phyloP scores from a whole-genome alignment of 2,329 filamentous ascomycete species.

The Fusarium nisikadoi region DNA sequence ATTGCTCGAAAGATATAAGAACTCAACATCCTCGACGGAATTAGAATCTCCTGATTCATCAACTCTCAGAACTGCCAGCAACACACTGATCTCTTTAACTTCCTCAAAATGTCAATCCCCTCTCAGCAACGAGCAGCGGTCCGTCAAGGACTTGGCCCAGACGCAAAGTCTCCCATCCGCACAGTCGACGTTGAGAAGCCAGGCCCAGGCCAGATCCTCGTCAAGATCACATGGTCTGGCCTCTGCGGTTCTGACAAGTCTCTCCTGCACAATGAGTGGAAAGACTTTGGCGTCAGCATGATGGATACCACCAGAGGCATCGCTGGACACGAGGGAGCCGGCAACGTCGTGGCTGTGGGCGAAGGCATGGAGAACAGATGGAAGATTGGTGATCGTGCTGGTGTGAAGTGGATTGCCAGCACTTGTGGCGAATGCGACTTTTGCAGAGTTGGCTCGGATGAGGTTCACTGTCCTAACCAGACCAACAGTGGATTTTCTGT shows the following conservation, averaged over 20 bases:
- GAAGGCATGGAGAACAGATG: conserved; percentile 77
- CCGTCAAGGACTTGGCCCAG: conserved; percentile 33
- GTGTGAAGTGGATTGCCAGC: conserved; percentile 90
- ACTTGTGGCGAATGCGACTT: conserved; percentile 83
- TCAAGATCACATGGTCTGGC: conserved; percentile 41
- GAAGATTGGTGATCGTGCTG: conserved; percentile 79
- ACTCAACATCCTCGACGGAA: background rate
- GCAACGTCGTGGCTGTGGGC: conserved; percentile 82
- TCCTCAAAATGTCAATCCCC: conserved; percentile 23
- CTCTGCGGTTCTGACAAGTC: conserved; percentile 44
- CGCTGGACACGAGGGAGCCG: conserved; percentile 80
- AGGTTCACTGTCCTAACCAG: conserved; percentile 80
- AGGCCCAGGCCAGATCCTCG: conserved; percentile 35
- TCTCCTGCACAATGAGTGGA: conserved; percentile 41
- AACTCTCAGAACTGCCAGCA: too few relatives aligned
- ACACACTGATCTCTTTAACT: too few relatives aligned
- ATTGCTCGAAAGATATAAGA: background rate
- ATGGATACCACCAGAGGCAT: conserved; percentile 50
- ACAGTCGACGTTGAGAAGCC: conserved; percentile 34
- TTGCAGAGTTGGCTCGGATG: conserved; percentile 76
- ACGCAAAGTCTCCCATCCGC: conserved; percentile 24
- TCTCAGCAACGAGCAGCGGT: conserved; percentile 36
- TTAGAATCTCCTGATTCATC: too few relatives aligned
- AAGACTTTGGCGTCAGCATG: conserved; percentile 38
- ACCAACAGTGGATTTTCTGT: conserved; percentile 87